Evolutionary conservation across 495 filamentous ascomycete species (phyloP).

Genomic region (Penicillium roqueforti): DNA sequence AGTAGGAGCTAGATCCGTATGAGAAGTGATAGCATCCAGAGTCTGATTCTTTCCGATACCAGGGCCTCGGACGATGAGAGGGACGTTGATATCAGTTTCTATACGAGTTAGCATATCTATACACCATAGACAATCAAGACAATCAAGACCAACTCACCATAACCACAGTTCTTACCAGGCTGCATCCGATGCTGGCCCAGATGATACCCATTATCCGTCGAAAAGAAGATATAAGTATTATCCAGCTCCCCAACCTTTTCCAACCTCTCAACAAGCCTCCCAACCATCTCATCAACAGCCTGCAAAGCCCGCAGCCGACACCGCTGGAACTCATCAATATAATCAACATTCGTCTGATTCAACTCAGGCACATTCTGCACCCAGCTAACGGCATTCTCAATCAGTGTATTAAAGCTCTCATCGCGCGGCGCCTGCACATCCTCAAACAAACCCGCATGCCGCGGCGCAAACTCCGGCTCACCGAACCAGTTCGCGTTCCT

Average conservation of each 20-base stretch:
- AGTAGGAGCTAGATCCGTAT: slow-evolving; percentile 65
- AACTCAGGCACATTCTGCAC: slow-evolving; percentile 45
- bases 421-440: slow-evolving; percentile 26
- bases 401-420: slow-evolving; percentile 37
- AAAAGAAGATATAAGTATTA: slow-evolving; percentile 64
- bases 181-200: slow-evolving; percentile 64
- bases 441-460: slow-evolving; percentile 31
- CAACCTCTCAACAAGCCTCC: slow-evolving; percentile 47
- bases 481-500: slow-evolving; percentile 22
- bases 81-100: slow-evolving; percentile 67
- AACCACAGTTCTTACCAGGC: slow-evolving; percentile 65
- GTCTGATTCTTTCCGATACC: slow-evolving; percentile 43
- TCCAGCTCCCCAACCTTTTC: slow-evolving; percentile 51
- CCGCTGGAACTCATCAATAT: slow-evolving; percentile 61
- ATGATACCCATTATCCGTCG: slow-evolving; percentile 67
- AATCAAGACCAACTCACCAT: slow-evolving; percentile 53
- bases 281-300: slow-evolving; percentile 64
- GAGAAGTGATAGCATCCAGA: slow-evolving; percentile 54
- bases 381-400: slow-evolving; percentile 53
- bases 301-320: slow-evolving; percentile 57
- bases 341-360: slow-evolving; percentile 50
- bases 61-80: slow-evolving; percentile 56
- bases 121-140: slow-evolving; percentile 29
- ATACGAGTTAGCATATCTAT: neutral
- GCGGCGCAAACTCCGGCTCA: slow-evolving; percentile 27